Conservation (phyloP, 129 eudicot genomes). For the Pseudognaphalium luteoalbum region DNA sequence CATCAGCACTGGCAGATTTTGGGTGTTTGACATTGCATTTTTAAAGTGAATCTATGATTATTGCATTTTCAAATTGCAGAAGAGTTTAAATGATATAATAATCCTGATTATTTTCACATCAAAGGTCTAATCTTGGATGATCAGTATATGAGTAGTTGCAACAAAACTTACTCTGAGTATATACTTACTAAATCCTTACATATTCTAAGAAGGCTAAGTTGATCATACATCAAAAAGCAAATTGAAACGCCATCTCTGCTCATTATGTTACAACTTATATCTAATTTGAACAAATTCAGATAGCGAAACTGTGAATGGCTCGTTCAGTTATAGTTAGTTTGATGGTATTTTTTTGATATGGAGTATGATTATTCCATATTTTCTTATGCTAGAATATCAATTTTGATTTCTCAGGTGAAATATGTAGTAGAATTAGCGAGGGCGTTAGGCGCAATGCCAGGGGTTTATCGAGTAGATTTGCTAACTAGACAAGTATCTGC, state of each 20-base stretch:
- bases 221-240: neutral
- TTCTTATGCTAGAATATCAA: neutral
- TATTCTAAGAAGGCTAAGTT: neutral
- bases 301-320: too few relatives aligned
- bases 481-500: slow-evolving; percentile 78
- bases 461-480: slow-evolving; percentile 86
- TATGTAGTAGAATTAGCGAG: slow-evolving; percentile 86
- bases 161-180: neutral
- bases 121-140: too few relatives aligned
- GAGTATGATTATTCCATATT: neutral
- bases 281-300: too few relatives aligned
- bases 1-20: neutral
- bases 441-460: slow-evolving; percentile 84
- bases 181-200: neutral
- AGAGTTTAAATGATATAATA: neutral
- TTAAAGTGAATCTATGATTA: neutral
- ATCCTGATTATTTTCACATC: neutral
- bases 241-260: neutral
- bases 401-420: slow-evolving; percentile 52
- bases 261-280: too few relatives aligned
- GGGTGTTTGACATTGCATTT: neutral
- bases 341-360: too few relatives aligned
- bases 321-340: too few relatives aligned
- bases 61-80: neutral
- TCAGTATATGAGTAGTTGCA: neutral